Evolutionary conservation across 345 rosid genomes (phyloP), one percentile per base, ranked within the genome.

Genomic region (Brassica cretica): DNA sequence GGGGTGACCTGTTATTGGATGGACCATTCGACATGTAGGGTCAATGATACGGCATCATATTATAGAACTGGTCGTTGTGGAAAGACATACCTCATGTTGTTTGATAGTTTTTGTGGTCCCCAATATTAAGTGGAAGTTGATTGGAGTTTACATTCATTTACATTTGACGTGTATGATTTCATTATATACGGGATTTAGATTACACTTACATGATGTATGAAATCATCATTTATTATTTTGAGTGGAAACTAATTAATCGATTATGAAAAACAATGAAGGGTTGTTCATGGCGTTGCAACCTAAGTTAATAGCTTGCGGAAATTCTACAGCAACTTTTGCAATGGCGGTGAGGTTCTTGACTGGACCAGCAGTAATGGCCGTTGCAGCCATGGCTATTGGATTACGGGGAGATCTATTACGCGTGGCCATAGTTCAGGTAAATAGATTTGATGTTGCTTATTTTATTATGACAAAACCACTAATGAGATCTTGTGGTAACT

Each of bases 281-380:
- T 72, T 94, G 82, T 94, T 94, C 86, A 94, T 94, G 98, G 98
- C 98, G 27, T 82, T 94, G 68, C 98, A 94, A 84, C 98, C 98
- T 1, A 89, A 83, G 73, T 87, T 94, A 8, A 94, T 94, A 8
- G 98, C 98, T 6, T 94, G 98, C 56, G 98, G 98, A 56, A 94
- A 91, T 71, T 77, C 93, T 0, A 65, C 89, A 7, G 98, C 98
- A 0, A 7, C 89, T 29, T 88, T 94, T 77, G 77, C 98, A 2
- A 92, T 92, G 97, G 93, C 89, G 2, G 93, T 92, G 63, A 78
- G 98, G 41, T 94, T 94, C 82, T 82, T 92, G 19, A 85, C 88
- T 0, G 98, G 98, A 39, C 98, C 98, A 53, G 93, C 92, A 0
- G 94, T 94, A 4, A 92, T 94, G 97, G 98, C 98, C 2, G 89